Conservation (phyloP, 768 basidiomycete genomes). For the Suillus ampliporus region DNA sequence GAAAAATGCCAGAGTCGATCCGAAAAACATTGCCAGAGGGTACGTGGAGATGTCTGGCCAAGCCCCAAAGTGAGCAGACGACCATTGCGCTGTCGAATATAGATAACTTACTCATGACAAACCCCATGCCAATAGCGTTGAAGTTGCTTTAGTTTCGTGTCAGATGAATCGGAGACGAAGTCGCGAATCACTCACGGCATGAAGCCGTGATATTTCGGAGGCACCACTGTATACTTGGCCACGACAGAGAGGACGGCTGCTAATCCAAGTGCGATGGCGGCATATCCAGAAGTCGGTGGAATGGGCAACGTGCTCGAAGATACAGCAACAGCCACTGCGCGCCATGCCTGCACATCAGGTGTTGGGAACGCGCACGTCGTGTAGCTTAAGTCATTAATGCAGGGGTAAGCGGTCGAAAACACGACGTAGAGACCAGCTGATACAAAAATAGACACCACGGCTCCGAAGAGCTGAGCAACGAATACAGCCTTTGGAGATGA, state of each 20-base stretch:
- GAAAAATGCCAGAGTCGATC: slow-evolving; percentile 27
- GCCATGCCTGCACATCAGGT: slow-evolving; percentile 12
- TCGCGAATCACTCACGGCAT: background rate
- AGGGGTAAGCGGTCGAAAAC: slow-evolving; percentile 63
- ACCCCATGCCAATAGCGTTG: slow-evolving; percentile 7
- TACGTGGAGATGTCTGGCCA: slow-evolving; percentile 26
- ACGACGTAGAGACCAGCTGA: slow-evolving; percentile 60
- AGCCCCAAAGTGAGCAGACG: background rate
- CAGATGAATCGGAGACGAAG: background rate
- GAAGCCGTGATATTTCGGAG: slow-evolving; percentile 10
- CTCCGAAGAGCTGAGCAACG: slow-evolving; percentile 59
- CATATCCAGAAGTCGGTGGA: slow-evolving; percentile 57
- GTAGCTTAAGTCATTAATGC: slow-evolving; percentile 41
- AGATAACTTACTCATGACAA: slow-evolving; percentile 10
- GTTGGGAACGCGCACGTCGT: slow-evolving; percentile 11
- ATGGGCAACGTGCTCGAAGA: slow-evolving; percentile 35
- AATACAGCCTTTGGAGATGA: slow-evolving; percentile 67
- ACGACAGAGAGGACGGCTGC: slow-evolving; percentile 48
- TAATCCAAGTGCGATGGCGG: slow-evolving; percentile 58
- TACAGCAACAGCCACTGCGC: slow-evolving; percentile 11
- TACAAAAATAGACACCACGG: slow-evolving; percentile 62
- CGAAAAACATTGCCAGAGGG: slow-evolving; percentile 28
- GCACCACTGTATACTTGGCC: slow-evolving; percentile 33
- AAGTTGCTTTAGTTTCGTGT: background rate
- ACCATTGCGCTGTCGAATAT: background rate